Evolutionary conservation across 345 rosid species (phyloP).

Genomic region (Salix suchowensis): DNA sequence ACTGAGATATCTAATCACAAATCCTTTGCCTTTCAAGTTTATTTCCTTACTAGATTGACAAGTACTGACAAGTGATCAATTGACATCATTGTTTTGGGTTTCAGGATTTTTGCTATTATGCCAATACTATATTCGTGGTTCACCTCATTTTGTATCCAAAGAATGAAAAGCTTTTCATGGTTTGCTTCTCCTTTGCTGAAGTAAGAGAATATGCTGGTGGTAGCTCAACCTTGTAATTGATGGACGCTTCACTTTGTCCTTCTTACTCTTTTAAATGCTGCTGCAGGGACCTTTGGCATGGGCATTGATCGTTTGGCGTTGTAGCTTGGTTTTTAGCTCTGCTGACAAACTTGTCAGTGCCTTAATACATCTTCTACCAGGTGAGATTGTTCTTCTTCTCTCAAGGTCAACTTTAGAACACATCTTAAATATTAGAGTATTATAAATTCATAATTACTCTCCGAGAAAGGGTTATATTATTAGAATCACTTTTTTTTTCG

Average conservation of each 20-base stretch:
- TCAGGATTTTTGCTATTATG: constrained; percentile 97
- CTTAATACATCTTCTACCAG: constrained; percentile 95
- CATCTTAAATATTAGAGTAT: not conserved
- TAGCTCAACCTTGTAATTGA: constrained; percentile 1
- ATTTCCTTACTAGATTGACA: not conserved
- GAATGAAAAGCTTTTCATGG: constrained; percentile 90
- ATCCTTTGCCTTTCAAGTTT: not conserved
- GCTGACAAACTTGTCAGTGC: constrained; percentile 88
- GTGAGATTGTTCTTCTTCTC: constrained; percentile 38
- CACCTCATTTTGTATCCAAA: constrained; percentile 75
- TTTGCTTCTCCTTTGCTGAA: constrained; percentile 97
- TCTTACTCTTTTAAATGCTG: constrained; percentile 15
- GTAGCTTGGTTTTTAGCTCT: constrained; percentile 97
- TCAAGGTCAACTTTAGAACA: not conserved
- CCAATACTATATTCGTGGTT: constrained; percentile 89
- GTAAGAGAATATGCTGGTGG: constrained; percentile 33
- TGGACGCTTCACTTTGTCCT: constrained; percentile 5
- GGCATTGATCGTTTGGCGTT: constrained; percentile 96
- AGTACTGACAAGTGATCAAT: not conserved
- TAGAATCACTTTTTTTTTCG: too few relatives aligned
- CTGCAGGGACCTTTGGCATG: constrained; percentile 91
- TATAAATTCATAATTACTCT: not conserved
- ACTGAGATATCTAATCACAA: not conserved
- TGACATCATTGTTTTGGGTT: constrained; percentile 11
- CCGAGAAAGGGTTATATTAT: not conserved